Evolutionary conservation across 2,329 filamentous ascomycete species (phyloP), one percentile per base, ranked within the genome.

Genomic region (Claviceps citrina): DNA sequence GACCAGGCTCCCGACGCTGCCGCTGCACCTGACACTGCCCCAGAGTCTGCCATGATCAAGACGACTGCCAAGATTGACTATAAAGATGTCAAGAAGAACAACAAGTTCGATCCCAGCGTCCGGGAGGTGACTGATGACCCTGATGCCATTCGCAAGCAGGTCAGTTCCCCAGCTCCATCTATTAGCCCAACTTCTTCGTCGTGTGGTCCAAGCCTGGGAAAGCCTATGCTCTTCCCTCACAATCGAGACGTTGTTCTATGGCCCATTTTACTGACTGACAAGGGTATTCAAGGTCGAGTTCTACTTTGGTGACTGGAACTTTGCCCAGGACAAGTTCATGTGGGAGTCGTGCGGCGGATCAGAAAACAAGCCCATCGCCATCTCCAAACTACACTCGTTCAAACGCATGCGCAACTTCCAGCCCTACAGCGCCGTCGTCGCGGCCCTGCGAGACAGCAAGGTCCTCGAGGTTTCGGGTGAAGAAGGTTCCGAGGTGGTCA

Each of bases 321-420:
- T 98, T 28, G 80, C 81, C 38, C 78, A 76, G 53, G 93, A 98
- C 63, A 82, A 85, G 59, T 93, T 84, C 66, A 72, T 98, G 50
- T 83, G 86, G 67, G 70, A 76, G 47, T 70, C 78, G 53, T 82
- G 84, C 41, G 81, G 78, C 30, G 89, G 89, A 42, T 68, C 73
- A 47, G 71, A 81, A 53, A 94, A 95, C 68, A 81, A 82, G 59
- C 73, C 87, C 32, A 78, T 98, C 28, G 67, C 78, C 18, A 68
- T 98, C 49, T 78, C 78, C 54, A 73, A 78, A 45, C 76, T 98
- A 49, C 76, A 79, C 68, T 78, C 67, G 38, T 98, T 98, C 72
- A 89, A 87, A 66, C 86, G 93, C 59, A 98, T 98, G 93, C 81
- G 78, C 49, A 82, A 80, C 53, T 98, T 96, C 73, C 78, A 91